Evolutionary conservation across 225 moss, liverwort and hornwort genomes (phyloP).

Genomic region (Polytrichum commune): DNA sequence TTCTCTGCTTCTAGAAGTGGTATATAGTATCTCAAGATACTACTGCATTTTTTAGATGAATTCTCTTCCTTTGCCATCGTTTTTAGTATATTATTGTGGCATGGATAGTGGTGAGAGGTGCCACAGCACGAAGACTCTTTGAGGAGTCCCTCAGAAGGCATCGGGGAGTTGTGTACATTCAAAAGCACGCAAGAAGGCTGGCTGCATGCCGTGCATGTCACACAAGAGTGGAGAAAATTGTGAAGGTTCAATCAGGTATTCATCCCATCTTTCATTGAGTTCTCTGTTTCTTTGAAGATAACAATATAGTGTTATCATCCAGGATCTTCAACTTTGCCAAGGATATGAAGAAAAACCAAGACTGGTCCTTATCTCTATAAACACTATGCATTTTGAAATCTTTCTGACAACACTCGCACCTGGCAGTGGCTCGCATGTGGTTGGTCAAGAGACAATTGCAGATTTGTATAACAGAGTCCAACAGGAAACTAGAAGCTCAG

Average conservation of each 20-base stretch:
- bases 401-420: neutral
- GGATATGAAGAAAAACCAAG: too few relatives aligned
- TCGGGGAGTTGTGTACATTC: conserved; percentile 60
- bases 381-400: too few relatives aligned
- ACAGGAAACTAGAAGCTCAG: conserved; percentile 48
- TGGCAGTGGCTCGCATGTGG: conserved; percentile 69
- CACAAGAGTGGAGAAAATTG: conserved; percentile 29
- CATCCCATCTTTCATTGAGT: neutral
- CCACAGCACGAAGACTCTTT: conserved; percentile 54
- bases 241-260: conserved; percentile 62
- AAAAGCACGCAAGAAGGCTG: conserved; percentile 56
- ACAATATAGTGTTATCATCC: neutral
- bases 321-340: too few relatives aligned
- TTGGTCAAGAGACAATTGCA: conserved; percentile 34
- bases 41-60: neutral
- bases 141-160: conserved; percentile 40
- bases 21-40: too few relatives aligned
- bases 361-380: too few relatives aligned
- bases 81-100: neutral
- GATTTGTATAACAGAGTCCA: conserved; percentile 35
- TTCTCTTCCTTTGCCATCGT: neutral
- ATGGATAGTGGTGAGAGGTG: conserved; percentile 66
- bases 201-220: conserved; percentile 25
- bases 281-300: neutral
- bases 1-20: too few relatives aligned